A percentile compares a stretch with the other conserved stretches of the same genome.
These are phyloP conservation scores for Diaporthe sp. DNA, from an alignment of 2,329 filamentous ascomycete species.

Conservation along the genomic window DNA sequence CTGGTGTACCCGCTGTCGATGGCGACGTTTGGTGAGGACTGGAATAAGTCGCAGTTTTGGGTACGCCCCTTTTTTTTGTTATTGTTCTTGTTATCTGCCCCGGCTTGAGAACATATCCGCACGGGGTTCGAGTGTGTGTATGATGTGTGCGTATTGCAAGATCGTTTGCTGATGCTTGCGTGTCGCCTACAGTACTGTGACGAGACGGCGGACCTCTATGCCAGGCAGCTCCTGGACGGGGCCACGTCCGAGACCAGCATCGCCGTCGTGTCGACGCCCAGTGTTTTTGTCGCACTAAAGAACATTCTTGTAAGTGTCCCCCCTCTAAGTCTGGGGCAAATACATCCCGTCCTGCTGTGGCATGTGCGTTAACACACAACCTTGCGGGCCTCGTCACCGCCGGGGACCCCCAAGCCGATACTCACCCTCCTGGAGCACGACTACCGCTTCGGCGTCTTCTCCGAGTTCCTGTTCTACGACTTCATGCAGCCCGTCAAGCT, in stretches of 20 bases:
- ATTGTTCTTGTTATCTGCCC: too few relatives aligned
- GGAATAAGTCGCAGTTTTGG: constrained; percentile 90
- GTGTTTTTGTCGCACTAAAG: constrained; percentile 82
- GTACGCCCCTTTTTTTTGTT: constrained; percentile 56
- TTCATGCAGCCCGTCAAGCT: constrained; percentile 78
- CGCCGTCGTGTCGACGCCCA: constrained; percentile 81
- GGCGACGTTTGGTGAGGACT: constrained; percentile 83
- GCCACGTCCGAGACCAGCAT: constrained; percentile 71
- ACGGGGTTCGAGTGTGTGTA: background rate
- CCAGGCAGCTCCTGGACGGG: constrained; percentile 75
- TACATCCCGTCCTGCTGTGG: background rate
- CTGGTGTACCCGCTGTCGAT: constrained; percentile 63
- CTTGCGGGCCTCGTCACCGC: constrained; percentile 36
- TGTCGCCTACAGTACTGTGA: constrained; percentile 72
- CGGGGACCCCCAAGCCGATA: constrained; percentile 61
- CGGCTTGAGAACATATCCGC: background rate
- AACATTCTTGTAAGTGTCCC: constrained; percentile 71
- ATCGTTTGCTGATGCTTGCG: background rate
- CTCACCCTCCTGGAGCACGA: constrained; percentile 82
- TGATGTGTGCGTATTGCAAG: background rate
- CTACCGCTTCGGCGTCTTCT: constrained; percentile 79
- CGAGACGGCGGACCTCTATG: constrained; percentile 75
- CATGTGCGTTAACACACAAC: constrained; percentile 27
- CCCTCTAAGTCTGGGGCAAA: constrained; percentile 23
- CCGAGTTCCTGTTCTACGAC: constrained; percentile 82